phyloP scores from a whole-genome alignment of 2,329 filamentous ascomycete species.

The Myotisia sp. region DNA sequence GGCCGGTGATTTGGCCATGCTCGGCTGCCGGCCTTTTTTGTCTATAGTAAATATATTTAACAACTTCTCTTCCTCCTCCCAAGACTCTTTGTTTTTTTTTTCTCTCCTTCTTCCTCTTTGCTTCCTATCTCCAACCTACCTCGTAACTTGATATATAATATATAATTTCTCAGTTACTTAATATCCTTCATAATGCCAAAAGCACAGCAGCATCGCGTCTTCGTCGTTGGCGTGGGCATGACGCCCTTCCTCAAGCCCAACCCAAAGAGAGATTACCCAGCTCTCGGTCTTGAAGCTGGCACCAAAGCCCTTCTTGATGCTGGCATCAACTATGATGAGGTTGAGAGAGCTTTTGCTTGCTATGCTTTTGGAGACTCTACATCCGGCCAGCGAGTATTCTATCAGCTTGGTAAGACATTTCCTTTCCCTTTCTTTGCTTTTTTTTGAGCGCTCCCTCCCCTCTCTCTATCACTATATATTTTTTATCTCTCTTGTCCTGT shows the following conservation, averaged over 20 bases:
- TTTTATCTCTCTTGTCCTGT: too few relatives aligned
- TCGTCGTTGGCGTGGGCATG: constrained; percentile 95
- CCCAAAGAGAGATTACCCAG: constrained; percentile 86
- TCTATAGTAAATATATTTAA: too few relatives aligned
- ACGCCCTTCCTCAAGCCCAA: constrained; percentile 98
- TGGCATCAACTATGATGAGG: constrained; percentile 90
- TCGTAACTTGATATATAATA: too few relatives aligned
- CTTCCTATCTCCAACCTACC: neutral
- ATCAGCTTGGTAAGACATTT: constrained; percentile 53
- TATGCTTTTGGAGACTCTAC: constrained; percentile 96
- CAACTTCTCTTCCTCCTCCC: too few relatives aligned
- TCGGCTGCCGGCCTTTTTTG: too few relatives aligned
- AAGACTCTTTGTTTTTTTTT: too few relatives aligned
- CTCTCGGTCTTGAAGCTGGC: constrained; percentile 84
- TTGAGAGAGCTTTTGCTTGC: constrained; percentile 89
- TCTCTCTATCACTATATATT: neutral
- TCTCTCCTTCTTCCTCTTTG: too few relatives aligned
- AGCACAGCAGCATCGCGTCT: constrained; percentile 44
- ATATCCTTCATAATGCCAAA: constrained; percentile 22
- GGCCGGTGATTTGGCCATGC: too few relatives aligned
- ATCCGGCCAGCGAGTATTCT: constrained; percentile 91
- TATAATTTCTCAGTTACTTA: neutral
- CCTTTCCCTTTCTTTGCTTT: neutral
- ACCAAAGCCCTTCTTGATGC: constrained; percentile 64
- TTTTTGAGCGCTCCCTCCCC: neutral